phyloP scores from a whole-genome alignment of 129 eudicot genomes.

The Arctium lappa region DNA sequence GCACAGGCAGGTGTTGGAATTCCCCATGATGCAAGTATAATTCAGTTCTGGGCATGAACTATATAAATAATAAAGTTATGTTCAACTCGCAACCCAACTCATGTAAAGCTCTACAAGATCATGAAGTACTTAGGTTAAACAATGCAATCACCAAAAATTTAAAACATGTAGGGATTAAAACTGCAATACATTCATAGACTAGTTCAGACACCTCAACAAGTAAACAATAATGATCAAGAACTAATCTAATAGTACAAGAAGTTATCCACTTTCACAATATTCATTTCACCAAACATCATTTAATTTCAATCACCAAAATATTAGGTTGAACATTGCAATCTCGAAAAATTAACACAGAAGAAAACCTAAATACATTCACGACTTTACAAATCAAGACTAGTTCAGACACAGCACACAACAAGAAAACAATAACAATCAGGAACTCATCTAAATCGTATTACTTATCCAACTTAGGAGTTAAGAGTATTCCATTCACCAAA shows the following conservation, averaged over 20 bases:
- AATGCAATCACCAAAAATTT: not conserved
- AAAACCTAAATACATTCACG: not conserved
- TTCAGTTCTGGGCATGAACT: too few relatives aligned
- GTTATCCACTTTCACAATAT: not conserved
- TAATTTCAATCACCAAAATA: not conserved
- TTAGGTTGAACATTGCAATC: slow-evolving; percentile 2
- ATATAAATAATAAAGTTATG: too few relatives aligned
- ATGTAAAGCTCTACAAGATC: not conserved
- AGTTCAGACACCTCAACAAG: not conserved
- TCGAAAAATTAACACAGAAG: not conserved
- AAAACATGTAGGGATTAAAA: not conserved
- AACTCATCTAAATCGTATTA: not conserved
- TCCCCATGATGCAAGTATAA: too few relatives aligned
- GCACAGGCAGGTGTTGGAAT: too few relatives aligned
- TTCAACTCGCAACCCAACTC: too few relatives aligned
- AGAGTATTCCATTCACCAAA: not conserved
- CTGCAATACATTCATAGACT: not conserved
- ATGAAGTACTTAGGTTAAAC: not conserved
- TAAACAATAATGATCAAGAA: not conserved
- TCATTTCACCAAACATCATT: not conserved
- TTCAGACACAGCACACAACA: not conserved
- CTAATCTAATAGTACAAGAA: not conserved
- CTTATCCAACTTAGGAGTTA: not conserved
- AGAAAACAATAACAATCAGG: not conserved
- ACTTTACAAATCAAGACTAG: not conserved